phyloP scores from a whole-genome alignment of 345 rosid genomes.

The Eutrema heterophyllum region DNA sequence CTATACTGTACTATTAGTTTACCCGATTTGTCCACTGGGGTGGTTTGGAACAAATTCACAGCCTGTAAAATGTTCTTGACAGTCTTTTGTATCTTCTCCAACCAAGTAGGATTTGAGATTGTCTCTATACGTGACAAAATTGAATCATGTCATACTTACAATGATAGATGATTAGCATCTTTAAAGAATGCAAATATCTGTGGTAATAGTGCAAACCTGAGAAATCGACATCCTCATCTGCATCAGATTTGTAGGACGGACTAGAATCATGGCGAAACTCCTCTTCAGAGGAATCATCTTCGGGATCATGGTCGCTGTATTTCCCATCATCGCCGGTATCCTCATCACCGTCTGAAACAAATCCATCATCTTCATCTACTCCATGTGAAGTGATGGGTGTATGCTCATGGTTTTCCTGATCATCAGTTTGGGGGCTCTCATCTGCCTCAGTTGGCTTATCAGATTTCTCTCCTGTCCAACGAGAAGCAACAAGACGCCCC shows the following conservation, averaged over 20 bases:
- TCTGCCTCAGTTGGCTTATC: conserved; percentile 43
- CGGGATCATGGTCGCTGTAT: conserved; percentile 52
- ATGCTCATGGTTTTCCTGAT: conserved; percentile 49
- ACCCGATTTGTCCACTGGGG: conserved; percentile 81
- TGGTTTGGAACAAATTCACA: conserved; percentile 64
- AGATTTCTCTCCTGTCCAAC: conserved; percentile 83
- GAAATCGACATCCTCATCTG: conserved; percentile 47
- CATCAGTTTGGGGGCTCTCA: conserved; percentile 29
- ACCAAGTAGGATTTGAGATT: conserved; percentile 60
- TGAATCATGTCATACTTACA: conserved; percentile 6
- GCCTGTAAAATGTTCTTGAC: conserved; percentile 55
- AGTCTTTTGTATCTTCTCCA: conserved; percentile 72
- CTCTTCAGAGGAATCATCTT: conserved; percentile 52
- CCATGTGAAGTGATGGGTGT: conserved; percentile 36
- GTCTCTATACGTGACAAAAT: conserved; percentile 36
- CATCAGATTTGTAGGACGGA: conserved; percentile 49
- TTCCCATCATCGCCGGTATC: conserved; percentile 44
- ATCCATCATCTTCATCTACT: conserved; percentile 54
- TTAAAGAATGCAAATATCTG: background rate
- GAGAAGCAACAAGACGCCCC: conserved; percentile 94
- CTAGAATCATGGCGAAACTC: conserved; percentile 47
- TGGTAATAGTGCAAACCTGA: conserved; percentile 47
- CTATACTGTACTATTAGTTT: background rate
- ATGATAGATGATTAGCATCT: background rate
- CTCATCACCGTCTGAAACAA: conserved; percentile 66